These are phyloP conservation scores for Graphiopsis chlorocephala DNA, from an alignment of 2,329 filamentous ascomycete species.

Conservation along the genomic window DNA sequence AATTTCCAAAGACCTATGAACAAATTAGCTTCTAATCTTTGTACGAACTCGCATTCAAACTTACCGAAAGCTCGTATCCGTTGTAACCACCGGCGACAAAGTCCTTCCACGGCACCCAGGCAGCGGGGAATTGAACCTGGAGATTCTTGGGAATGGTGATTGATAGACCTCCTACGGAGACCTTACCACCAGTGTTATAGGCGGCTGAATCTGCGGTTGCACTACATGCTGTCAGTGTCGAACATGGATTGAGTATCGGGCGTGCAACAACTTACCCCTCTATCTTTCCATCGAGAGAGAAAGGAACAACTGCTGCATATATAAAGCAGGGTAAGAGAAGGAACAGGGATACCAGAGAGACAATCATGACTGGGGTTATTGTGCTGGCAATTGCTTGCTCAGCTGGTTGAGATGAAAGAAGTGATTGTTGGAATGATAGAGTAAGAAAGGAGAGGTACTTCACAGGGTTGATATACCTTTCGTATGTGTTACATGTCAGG, in stretches of 20 bases:
- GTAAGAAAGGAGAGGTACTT: neutral
- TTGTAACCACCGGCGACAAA: constrained; percentile 26
- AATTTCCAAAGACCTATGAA: constrained; percentile 38
- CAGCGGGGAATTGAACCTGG: constrained; percentile 49
- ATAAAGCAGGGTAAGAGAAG: constrained; percentile 1
- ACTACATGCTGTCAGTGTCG: neutral
- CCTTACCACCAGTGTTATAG: constrained; percentile 47
- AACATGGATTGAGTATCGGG: neutral
- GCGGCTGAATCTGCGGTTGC: constrained; percentile 18
- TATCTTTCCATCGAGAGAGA: constrained; percentile 30
- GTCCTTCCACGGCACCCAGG: constrained; percentile 43
- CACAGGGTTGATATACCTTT: neutral
- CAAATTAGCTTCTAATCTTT: neutral
- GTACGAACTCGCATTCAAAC: neutral
- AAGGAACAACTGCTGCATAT: constrained; percentile 16
- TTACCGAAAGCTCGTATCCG: constrained; percentile 29
- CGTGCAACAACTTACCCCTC: constrained; percentile 24
- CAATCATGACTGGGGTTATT: neutral
- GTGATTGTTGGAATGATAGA: neutral
- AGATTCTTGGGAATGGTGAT: constrained; percentile 51
- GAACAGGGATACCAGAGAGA: neutral
- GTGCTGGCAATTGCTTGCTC: neutral
- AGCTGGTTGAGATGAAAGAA: neutral
- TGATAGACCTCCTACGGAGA: constrained; percentile 45
- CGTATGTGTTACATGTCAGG: neutral